Conservation (phyloP, 73 alveolate species). For the Uronychia setigera region DNA sequence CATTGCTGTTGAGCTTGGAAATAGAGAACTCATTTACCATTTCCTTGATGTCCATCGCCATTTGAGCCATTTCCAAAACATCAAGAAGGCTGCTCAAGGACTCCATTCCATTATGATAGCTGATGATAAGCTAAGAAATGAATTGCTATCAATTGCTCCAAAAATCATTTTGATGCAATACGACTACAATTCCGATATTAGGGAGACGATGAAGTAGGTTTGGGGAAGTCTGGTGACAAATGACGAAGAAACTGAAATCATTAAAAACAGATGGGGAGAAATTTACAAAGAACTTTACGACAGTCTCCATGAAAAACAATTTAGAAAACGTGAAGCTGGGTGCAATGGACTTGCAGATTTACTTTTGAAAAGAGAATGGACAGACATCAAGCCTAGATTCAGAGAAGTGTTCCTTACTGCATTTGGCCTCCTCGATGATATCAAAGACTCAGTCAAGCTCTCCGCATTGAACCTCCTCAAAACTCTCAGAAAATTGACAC, state of each 20-base stretch:
- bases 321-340: slow-evolving; percentile 55
- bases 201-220: slow-evolving; percentile 62
- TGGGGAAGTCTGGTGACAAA: slow-evolving; percentile 42
- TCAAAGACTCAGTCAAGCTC: slow-evolving; percentile 56
- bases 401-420: slow-evolving; percentile 37
- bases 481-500: slow-evolving; percentile 48
- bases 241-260: slow-evolving; percentile 53
- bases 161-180: slow-evolving; percentile 51
- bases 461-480: slow-evolving; percentile 54
- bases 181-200: slow-evolving; percentile 58
- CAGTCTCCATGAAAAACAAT: slow-evolving; percentile 43
- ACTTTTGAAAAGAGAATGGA: slow-evolving; percentile 46
- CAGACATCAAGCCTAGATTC: slow-evolving; percentile 29
- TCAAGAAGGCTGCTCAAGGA: slow-evolving; percentile 64
- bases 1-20: slow-evolving; percentile 63
- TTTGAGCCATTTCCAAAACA: slow-evolving; percentile 39
- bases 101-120: slow-evolving; percentile 34
- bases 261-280: slow-evolving; percentile 48
- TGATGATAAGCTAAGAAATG: slow-evolving; percentile 52
- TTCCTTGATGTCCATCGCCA: slow-evolving; percentile 65
- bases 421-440: slow-evolving; percentile 56
- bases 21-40: slow-evolving; percentile 61
- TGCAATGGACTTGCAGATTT: slow-evolving; percentile 52
- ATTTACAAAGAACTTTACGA: slow-evolving; percentile 42
- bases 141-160: slow-evolving; percentile 44